Base-by-base conservation (phyloP, 495 filamentous ascomycete species). In the Penicillium salamii region DNA sequence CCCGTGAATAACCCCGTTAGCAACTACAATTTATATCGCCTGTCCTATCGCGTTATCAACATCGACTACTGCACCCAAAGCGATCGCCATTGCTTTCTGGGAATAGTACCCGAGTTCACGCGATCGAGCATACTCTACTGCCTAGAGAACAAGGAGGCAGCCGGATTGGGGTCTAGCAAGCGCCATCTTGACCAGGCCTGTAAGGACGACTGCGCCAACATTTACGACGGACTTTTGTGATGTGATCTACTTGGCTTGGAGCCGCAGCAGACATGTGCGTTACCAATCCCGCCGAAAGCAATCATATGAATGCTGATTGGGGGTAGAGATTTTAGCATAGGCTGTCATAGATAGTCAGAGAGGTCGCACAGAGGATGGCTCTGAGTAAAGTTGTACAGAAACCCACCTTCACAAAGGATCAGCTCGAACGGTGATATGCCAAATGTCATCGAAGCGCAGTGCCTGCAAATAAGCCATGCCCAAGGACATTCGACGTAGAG, bases 1-100 rank as follows among this genome's bases (percentile, higher is more conserved):
- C n/a, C 29, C 29, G n/a, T 42, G 6, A 29, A 7, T 42, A 28
- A 17, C 29, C 39, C 35, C 5, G 21, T 14, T 23, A 42, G 17
- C 17, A 32, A 20, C 23, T 43, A 43, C 40, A 26, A 42, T 42
- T 31, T 42, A 42, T 42, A 42, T 42, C 19, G 40, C n/a, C 23
- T 5, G 20, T 24, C 26, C 40, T 15, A 42, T 31, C 26, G 12
- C 26, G 24, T 4, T 4, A 26, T n/a, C 8, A 42, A 15, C 17
- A 31, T 12, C 40, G n/a, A 26, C n/a, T 26, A 42, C n/a, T 24
- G 26, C 26, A 19, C 40, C 28, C 26, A 42, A 42, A 42, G 6
- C 5, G 35, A 12, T 17, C 7, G n/a, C 8, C 18, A 38, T 14
- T 38, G 13, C 19, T 40, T 40, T 40, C 24, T 24, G 13, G 20